These are phyloP conservation scores for Penicillium cosmopolitanum DNA, from an alignment of 495 filamentous ascomycete genomes.

Conservation along the genomic window DNA sequence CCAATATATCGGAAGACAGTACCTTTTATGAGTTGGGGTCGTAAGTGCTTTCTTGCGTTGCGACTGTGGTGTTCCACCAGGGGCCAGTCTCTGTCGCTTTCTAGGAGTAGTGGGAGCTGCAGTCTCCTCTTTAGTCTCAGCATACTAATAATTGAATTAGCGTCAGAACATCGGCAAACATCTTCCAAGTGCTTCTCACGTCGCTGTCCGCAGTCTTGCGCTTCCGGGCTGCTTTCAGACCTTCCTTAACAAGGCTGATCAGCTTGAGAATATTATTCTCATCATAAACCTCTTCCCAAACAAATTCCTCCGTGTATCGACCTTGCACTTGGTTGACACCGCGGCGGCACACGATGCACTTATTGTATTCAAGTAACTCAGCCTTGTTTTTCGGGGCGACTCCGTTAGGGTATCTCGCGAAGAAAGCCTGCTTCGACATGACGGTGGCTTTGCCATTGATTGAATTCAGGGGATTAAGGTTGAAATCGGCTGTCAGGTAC, in stretches of 20 bases:
- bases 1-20: constrained; percentile 11
- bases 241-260: constrained; percentile 64
- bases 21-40: constrained; percentile 75
- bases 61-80: constrained; percentile 62
- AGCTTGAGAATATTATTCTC: constrained; percentile 66
- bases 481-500: constrained; percentile 84
- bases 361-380: constrained; percentile 70
- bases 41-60: constrained; percentile 56
- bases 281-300: constrained; percentile 83
- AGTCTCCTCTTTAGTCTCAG: constrained; percentile 48
- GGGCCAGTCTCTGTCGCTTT: constrained; percentile 57
- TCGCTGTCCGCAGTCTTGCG: constrained; percentile 51
- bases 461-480: constrained; percentile 81
- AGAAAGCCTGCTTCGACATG: constrained; percentile 71
- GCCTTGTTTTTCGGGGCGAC: constrained; percentile 68
- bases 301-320: constrained; percentile 89
- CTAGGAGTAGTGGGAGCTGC: constrained; percentile 59
- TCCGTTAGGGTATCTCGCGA: constrained; percentile 71
- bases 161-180: neutral
- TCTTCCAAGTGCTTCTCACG: constrained; percentile 38
- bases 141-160: constrained; percentile 37
- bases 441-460: constrained; percentile 88
- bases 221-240: constrained; percentile 60
- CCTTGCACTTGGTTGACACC: constrained; percentile 86
- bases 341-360: constrained; percentile 86